A percentile compares a stretch with the other conserved stretches of the same genome.
These are phyloP conservation scores for Blepharisma japonicum DNA, from an alignment of 73 alveolate species.

Conservation along the genomic window DNA sequence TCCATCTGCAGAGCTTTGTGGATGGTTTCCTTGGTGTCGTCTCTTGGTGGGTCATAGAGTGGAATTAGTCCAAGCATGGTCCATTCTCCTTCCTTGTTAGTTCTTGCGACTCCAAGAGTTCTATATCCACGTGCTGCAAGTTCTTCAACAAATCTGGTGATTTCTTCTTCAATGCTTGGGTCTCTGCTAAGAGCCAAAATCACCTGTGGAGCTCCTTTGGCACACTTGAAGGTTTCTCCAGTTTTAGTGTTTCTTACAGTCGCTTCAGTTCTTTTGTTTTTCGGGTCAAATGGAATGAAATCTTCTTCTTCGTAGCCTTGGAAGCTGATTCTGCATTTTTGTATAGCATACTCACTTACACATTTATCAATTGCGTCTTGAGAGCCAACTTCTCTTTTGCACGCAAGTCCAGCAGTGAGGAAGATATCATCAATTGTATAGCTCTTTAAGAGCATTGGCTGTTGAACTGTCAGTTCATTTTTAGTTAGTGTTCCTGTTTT, in stretches of 20 bases:
- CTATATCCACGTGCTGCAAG: constrained; percentile 29
- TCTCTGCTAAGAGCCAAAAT: constrained; percentile 14
- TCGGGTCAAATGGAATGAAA: constrained; percentile 34
- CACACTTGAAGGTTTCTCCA: constrained; percentile 16
- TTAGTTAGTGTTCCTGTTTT: constrained; percentile 79
- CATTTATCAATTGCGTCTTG: constrained; percentile 33
- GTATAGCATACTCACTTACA: background rate
- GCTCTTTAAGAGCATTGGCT: constrained; percentile 18
- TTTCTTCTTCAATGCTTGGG: constrained; percentile 3
- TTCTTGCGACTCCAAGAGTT: constrained; percentile 29
- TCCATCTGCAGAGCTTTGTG: constrained; percentile 18
- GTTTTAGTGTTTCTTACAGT: constrained; percentile 23
- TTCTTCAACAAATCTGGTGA: constrained; percentile 25
- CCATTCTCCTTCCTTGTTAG: constrained; percentile 19
- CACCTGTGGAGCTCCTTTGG: constrained; percentile 37
- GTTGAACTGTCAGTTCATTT: constrained; percentile 52
- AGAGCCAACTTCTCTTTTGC: constrained; percentile 17
- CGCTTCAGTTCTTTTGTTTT: constrained; percentile 31
- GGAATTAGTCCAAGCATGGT: constrained; percentile 27
- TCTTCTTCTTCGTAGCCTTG: constrained; percentile 28
- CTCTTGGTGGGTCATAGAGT: constrained; percentile 36
- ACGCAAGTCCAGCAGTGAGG: constrained; percentile 32
- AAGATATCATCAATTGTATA: constrained; percentile 6
- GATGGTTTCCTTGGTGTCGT: constrained; percentile 37
- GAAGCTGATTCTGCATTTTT: background rate